Base-by-base conservation (phyloP, 495 filamentous ascomycete genomes). In the Penicillium soppii region DNA sequence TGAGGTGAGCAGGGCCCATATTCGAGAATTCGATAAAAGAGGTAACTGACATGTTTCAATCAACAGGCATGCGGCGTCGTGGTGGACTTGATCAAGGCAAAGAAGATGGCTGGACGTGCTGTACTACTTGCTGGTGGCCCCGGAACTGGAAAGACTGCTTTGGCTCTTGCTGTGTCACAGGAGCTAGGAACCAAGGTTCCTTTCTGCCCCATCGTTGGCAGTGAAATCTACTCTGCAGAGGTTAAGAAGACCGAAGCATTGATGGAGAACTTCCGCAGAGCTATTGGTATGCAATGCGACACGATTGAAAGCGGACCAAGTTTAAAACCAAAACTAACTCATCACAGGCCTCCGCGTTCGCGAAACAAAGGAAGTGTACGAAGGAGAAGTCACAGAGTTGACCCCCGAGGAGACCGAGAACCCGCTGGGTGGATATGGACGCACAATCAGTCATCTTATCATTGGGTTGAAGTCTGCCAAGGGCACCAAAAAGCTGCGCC, bases 241-340 rank as follows among this genome's bases (percentile, higher is more conserved):
- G 90, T 98, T 50, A 97, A 97, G 82, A 98, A 98, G 82, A 97
- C 94, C 16, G 94, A 98, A 70, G 88, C 94, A 30, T 75, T 98
- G 63, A 97, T 96, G 90, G 94, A 98, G 78, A 96, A 96, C 69
- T 98, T 98, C 70, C 82, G 94, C 67, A 76, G 92, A 65, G 92
- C 94, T 36, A 98, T 97, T 64, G 94, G 94, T 77, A 73, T 50
- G 74, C 52, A 21, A 59, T 29, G 7, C 23, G 21, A 22, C 9
- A 37, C 23, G 19, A 7, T 16, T 9, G 3, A 44, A 49, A 15
- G 27, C 19, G 20, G 42, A 33, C 37, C 37, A 39, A 27, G 16
- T 15, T 48, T 15, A 25, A 53, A 35, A 7, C 22, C 19, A 10
- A 32, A 23, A 50, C 57, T 74, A 59, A 67, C 39, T 1, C 25